Evolutionary conservation across 2,329 filamentous ascomycete genomes (phyloP), one percentile per base, ranked within the genome.

Genomic region (Penicillium sp.): DNA sequence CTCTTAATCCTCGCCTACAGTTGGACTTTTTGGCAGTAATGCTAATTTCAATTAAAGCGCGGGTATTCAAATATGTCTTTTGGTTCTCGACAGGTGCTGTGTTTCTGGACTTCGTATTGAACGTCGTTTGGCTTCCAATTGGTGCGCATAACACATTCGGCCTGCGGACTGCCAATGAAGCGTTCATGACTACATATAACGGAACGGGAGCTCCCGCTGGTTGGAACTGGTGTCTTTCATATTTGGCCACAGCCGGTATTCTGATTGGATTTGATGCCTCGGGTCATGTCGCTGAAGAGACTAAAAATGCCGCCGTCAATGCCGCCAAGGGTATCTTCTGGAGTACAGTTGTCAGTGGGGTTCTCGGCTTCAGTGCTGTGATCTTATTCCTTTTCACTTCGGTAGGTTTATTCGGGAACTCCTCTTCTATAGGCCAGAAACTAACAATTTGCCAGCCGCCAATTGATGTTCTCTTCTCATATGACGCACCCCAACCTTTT

Each of bases 201-300:
- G 80, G 79, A 1, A 82, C 80, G 9, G 81, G 80, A 11, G 80
- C 81, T 1, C 81, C 83, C 0, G 74, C 78, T 1, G 83, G 78
- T 3, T 86, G 83, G 83, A 86, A 86, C 65, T 86, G 83, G 84
- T 85, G 83, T 70, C 76, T 86, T 4, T 84, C 82, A 4, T 86
- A 83, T 67, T 78, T 84, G 23, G 83, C 83, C 0, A 86, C 84
- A 1, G 83, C 83, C 5, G 84, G 83, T 43, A 80, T 86, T 38
- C 65, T 86, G 54, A 84, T 86, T 50, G 84, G 83, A 1, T 86
- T 84, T 53, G 83, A 86, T 68, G 83, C 83, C 0, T 82, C 81
- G 0, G 83, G 83, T 2, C 83, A 86, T 61, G 81, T 86, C 27
- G 82, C 82, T 0, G 84, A 86, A 61, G 84, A 86, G 65, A 86